phyloP scores from a whole-genome alignment of 148 eudicot genomes.

The Talinum fruticosum region DNA sequence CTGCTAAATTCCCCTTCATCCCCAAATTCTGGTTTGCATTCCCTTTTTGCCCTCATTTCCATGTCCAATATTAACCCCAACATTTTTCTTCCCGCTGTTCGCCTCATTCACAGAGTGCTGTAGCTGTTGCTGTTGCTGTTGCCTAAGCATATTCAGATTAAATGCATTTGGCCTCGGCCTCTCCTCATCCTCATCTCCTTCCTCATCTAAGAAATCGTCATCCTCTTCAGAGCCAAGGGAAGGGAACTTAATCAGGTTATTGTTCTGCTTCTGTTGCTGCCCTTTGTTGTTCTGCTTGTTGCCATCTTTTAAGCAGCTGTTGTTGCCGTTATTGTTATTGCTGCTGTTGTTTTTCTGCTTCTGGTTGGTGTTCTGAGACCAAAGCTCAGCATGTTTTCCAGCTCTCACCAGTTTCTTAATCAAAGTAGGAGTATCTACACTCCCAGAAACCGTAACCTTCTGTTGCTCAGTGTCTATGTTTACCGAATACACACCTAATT shows the following conservation, averaged over 20 bases:
- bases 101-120: background rate
- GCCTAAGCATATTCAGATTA: conserved; percentile 10
- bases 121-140: no score
- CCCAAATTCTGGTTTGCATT: conserved; percentile 35
- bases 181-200: conserved; percentile 25
- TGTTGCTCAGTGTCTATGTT: conserved; percentile 62
- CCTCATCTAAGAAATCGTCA: conserved; percentile 19
- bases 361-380: conserved; percentile 50
- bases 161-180: conserved; percentile 36
- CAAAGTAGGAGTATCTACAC: conserved; percentile 53
- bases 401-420: conserved; percentile 53
- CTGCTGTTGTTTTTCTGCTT: conserved; percentile 44
- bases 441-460: conserved; percentile 66
- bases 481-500: conserved; percentile 61
- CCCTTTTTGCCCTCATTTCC: conserved; percentile 32
- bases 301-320: conserved; percentile 20
- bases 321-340: conserved; percentile 36
- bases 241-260: conserved; percentile 32
- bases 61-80: conserved; percentile 15
- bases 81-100: conserved; percentile 32
- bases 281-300: conserved; percentile 41
- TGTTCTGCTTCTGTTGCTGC: conserved; percentile 30
- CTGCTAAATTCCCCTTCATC: conserved; percentile 27
- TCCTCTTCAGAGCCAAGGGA: conserved; percentile 33
- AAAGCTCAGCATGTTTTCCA: conserved; percentile 68